Evolutionary conservation across 176 grass and related monocot species (phyloP).

Genomic region (Pharus latifolius): DNA sequence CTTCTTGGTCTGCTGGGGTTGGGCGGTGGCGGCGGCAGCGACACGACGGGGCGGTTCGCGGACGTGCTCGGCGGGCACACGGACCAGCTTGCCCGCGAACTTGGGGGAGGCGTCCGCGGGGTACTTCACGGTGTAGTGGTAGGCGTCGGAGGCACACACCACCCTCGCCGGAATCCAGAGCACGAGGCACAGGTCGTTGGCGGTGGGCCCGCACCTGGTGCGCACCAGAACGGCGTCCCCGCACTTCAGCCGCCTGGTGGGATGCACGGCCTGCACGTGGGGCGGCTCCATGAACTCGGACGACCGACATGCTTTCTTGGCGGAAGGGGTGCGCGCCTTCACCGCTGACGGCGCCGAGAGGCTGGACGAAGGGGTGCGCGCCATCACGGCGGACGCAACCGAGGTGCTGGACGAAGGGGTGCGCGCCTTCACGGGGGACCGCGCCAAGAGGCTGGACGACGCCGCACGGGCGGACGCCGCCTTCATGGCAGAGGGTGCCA

Average conservation of each 20-base stretch:
- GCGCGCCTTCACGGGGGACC: too few species aligned
- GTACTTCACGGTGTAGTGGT: constrained; percentile 34
- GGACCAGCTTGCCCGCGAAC: constrained; percentile 24
- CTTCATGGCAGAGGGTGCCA: not conserved
- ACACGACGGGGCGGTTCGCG: not conserved
- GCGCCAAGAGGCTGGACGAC: too few species aligned
- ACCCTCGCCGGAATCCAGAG: constrained; percentile 19
- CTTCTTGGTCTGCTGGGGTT: not conserved
- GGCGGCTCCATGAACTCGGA: not conserved
- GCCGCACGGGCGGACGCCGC: not conserved
- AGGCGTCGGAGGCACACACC: not conserved
- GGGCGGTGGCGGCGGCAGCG: not conserved
- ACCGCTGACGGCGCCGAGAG: not conserved
- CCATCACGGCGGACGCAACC: not conserved
- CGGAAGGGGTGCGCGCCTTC: not conserved
- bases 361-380: not conserved
- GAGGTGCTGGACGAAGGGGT: not conserved
- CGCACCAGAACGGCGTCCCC: constrained; percentile 35
- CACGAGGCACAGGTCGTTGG: not conserved
- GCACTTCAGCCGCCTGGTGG: constrained; percentile 14
- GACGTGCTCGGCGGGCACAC: not conserved
- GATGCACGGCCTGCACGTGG: constrained; percentile 10
- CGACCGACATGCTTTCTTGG: not conserved
- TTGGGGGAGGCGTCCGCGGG: constrained; percentile 19
- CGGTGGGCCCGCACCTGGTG: not conserved